These are phyloP conservation scores for Cetraspora pellucida DNA, from an alignment of 192 early-diverging fungal genomes.

Conservation along the genomic window DNA sequence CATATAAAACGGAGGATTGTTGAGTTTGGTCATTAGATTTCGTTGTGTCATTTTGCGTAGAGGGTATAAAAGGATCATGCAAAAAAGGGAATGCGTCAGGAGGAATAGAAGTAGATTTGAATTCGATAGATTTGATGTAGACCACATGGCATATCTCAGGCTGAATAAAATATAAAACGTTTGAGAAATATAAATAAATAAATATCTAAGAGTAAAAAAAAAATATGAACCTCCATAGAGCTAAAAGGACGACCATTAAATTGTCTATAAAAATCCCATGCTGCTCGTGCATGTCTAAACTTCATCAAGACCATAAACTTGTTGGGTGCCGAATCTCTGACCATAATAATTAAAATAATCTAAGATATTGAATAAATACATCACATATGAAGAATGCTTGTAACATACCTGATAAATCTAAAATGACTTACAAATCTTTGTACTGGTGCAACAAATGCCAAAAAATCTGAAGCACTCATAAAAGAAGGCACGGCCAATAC, in stretches of 20 bases:
- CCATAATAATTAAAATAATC: conserved; percentile 18
- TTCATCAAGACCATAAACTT: conserved; percentile 87
- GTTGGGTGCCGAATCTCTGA: conserved; percentile 80
- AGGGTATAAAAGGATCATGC: conserved; percentile 50
- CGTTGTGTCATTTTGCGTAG: neutral
- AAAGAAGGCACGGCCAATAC: conserved; percentile 88
- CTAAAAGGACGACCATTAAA: conserved; percentile 88
- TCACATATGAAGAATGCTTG: neutral
- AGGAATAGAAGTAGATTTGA: conserved; percentile 62
- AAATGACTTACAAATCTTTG: conserved; percentile 72
- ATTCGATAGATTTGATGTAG: conserved; percentile 70
- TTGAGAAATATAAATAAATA: too few species aligned
- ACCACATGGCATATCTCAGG: conserved; percentile 84
- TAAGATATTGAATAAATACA: conserved; percentile 1
- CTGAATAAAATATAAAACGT: conserved; percentile 29
- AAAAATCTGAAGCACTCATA: conserved; percentile 87
- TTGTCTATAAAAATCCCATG: conserved; percentile 68
- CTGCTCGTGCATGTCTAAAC: conserved; percentile 63
- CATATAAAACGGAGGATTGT: conserved; percentile 46
- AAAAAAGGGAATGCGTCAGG: conserved; percentile 62
- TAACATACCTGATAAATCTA: conserved; percentile 61
- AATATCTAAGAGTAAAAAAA: neutral
- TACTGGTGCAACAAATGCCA: conserved; percentile 78
- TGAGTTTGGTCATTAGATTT: conserved; percentile 9
- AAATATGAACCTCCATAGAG: conserved; percentile 66